Base-by-base conservation (phyloP, 352 stramenopile species). In the Phytophthora citricola region DNA sequence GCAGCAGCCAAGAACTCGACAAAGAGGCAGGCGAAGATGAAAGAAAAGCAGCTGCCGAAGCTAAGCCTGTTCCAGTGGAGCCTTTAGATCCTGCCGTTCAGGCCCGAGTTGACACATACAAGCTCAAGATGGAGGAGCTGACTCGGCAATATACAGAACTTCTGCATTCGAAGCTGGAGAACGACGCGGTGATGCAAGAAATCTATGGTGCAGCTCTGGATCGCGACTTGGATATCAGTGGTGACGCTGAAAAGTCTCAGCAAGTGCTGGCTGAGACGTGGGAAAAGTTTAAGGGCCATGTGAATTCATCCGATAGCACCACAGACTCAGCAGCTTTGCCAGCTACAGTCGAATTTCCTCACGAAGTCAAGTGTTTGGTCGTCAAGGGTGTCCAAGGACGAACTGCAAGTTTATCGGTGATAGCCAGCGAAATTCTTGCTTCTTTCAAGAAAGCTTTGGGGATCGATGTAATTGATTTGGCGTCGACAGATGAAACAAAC, bases 111-210 rank as follows among this genome's bases (percentile, higher is more conserved):
- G 81, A 88, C 46, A 86, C 70, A 20, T 95, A 93, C 47, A 75
- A 87, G 44, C 65, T 87, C 27, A 93, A 94, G 62, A 86, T 89
- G 14, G 74, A 89, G n/a, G 85, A 92, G 38, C 68, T 93, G 39
- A 90, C 83, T 20, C 59, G 60, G 12, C 58, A 76, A 31, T 90
- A 81, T 49, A 66, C 57, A 12, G 57, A 78, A 17, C 59, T 91
- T 12, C 47, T 81, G 24, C 26, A 60, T 10, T 71, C 74, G 0
- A 63, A 60, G 5, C 46, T 57, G 2, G 59, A 74, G 24, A 70
- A 40, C n/a, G 69, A 75, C 17, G 38, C 44, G 2, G 65, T 91
- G n/a, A 64, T 90, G 56, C 81, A 90, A 40, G 85, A 93, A 36
- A 89, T 95, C 20, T 93, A 91, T 32, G 87, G 87, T 26, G 61